Base-by-base conservation (phyloP, 305 asterid species). In the Andrographis paniculata region DNA sequence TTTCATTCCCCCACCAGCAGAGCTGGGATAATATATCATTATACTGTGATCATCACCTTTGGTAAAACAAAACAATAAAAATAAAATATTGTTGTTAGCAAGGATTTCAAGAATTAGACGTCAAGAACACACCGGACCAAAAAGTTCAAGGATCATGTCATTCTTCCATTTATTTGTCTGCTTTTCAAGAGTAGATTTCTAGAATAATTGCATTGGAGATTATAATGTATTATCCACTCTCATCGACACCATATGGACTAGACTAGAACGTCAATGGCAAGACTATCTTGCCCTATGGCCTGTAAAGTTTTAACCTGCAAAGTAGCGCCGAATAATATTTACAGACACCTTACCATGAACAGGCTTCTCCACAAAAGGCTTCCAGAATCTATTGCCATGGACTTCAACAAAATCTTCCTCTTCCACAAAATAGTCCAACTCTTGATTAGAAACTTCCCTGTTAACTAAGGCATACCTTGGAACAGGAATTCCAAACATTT, bases 1-100 rank as follows among this genome's bases (percentile, higher is more conserved):
- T 64, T 91, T 91, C 99, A 91, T 91, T 45, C 99, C 99, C 48
- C 99, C 95, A 64, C 99, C 99, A 18, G 99, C 99, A 51, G 96
- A 76, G 66, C 96, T 91, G 49, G 99, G 99, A 58, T 91, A 91
- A 64, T 91, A 91, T 56, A 91, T 91, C 99, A 87, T 91, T 60
- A 91, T 83, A 53, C 96, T 74, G 74, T 91, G 99, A 66, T 91
- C 87, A 68, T 91, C 96, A 77, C 87, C 99, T 91, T 72, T 75
- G 70, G 36, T n/a, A n/a, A n/a, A n/a, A n/a, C n/a, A n/a, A n/a
- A n/a, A n/a, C n/a, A n/a, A n/a, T n/a, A n/a, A 60, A 68, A 70
- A 62, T 53, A 49, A 43, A 70, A 33, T 33, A 9, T 33, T 2
- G 12, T 48, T 55, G 52, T 54, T 41, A 45, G 48, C 42, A 55